Conservation (phyloP, 768 basidiomycete genomes). For the Tricholoma flavovirens region DNA sequence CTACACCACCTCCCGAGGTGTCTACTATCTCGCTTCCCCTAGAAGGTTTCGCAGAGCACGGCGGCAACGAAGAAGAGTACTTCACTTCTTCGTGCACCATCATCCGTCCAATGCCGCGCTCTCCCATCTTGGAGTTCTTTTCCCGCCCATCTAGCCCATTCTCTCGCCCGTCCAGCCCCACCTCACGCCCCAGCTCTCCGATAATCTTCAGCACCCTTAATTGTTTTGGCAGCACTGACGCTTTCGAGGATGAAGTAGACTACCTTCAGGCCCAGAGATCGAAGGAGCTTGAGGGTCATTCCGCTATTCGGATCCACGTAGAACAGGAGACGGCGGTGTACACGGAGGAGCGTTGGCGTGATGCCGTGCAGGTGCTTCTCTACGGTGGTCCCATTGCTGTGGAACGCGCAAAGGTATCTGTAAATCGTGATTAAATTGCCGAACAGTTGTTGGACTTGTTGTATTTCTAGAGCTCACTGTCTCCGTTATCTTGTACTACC, state of each 20-base stretch:
- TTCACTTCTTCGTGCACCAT: slow-evolving; percentile 30
- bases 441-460: not conserved
- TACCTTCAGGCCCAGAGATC: slow-evolving; percentile 19
- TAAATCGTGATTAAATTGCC: not conserved
- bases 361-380: slow-evolving; percentile 7
- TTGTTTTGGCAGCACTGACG: slow-evolving; percentile 25
- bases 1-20: slow-evolving; percentile 1
- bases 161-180: slow-evolving; percentile 20
- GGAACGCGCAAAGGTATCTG: not conserved
- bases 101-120: slow-evolving; percentile 27
- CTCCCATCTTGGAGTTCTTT: slow-evolving; percentile 23
- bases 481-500: not conserved
- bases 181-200: slow-evolving; percentile 20
- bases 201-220: slow-evolving; percentile 22
- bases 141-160: slow-evolving; percentile 25
- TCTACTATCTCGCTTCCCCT: slow-evolving; percentile 2
- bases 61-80: slow-evolving; percentile 20
- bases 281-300: slow-evolving; percentile 9
- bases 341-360: slow-evolving; percentile 13
- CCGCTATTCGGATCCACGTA: slow-evolving; percentile 12
- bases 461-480: not conserved
- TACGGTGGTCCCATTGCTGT: not conserved
- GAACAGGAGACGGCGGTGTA: slow-evolving; percentile 4
- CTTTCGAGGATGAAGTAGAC: slow-evolving; percentile 28
- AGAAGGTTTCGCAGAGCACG: not conserved